Percentiles rank a stretch among this genome's conserved stretches.
phyloP scores from a whole-genome alignment of 768 basidiomycete species.

The Boletellus sp. region DNA sequence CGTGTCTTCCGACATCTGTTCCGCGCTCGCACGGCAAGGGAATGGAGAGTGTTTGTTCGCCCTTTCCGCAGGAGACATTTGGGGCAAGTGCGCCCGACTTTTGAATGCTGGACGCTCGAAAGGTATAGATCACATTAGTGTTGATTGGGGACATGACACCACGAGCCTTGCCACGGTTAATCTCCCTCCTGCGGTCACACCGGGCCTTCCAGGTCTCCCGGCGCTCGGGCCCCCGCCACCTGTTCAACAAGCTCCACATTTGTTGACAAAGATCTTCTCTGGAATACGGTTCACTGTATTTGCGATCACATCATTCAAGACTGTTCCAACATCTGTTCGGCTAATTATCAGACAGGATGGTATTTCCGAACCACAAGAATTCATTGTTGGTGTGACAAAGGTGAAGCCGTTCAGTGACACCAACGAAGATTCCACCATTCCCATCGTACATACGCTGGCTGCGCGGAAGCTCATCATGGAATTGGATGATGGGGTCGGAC shows the following conservation, averaged over 20 bases:
- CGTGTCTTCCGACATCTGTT: conserved; percentile 49
- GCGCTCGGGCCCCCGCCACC: conserved; percentile 34
- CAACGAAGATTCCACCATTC: conserved; percentile 15
- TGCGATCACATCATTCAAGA: conserved; percentile 25
- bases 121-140: conserved; percentile 40
- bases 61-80: conserved; percentile 41
- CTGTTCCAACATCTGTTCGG: conserved; percentile 26
- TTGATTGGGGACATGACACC: conserved; percentile 46
- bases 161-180: not conserved
- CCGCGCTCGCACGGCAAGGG: conserved; percentile 52
- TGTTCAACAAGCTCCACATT: conserved; percentile 34
- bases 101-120: conserved; percentile 49
- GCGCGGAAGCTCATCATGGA: conserved; percentile 55
- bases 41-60: conserved; percentile 50
- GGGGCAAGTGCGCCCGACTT: conserved; percentile 46
- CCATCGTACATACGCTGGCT: conserved; percentile 50
- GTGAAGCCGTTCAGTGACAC: conserved; percentile 26
- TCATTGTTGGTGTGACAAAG: conserved; percentile 18
- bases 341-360: conserved; percentile 30
- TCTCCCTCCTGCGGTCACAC: conserved; percentile 15
- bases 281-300: conserved; percentile 34
- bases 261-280: conserved; percentile 31
- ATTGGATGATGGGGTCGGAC: conserved; percentile 36
- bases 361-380: conserved; percentile 10
- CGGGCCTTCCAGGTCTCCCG: conserved; percentile 6